Evolutionary conservation across 805 yeast genomes (phyloP).

Genomic region (Ogataea paradorogensis): DNA sequence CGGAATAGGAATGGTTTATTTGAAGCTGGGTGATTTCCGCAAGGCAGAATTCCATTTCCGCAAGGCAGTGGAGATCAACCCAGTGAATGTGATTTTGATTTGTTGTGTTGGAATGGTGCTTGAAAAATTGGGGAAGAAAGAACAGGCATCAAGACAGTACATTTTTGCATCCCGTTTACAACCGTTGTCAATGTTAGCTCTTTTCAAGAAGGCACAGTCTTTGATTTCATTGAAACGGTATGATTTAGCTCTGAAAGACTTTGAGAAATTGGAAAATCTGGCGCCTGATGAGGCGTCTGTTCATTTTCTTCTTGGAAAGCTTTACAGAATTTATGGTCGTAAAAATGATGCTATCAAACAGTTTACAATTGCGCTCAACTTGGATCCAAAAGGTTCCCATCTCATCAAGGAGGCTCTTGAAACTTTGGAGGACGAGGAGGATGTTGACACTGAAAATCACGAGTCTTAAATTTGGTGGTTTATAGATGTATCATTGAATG

Average conservation of each 20-base stretch:
- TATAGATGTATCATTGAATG: constrained; percentile 11
- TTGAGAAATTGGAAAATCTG: constrained; percentile 65
- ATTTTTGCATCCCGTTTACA: constrained; percentile 80
- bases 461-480: constrained; percentile 8
- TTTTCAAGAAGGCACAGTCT: constrained; percentile 85
- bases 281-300: constrained; percentile 96
- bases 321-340: constrained; percentile 73
- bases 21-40: constrained; percentile 78
- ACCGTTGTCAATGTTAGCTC: constrained; percentile 80
- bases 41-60: constrained; percentile 85
- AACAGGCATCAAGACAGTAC: constrained; percentile 76
- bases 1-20: constrained; percentile 92
- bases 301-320: constrained; percentile 83
- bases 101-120: constrained; percentile 94
- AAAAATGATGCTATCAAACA: constrained; percentile 77
- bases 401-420: constrained; percentile 83
- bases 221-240: constrained; percentile 69
- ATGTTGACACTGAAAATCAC: constrained; percentile 13
- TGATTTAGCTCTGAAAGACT: constrained; percentile 67
- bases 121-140: constrained; percentile 67
- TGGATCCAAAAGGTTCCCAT: constrained; percentile 91
- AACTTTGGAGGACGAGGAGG: constrained; percentile 30
- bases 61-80: constrained; percentile 85
- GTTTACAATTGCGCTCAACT: constrained; percentile 81
- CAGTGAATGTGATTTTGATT: constrained; percentile 81